Evolutionary conservation across 768 basidiomycete species (phyloP), one percentile per base, ranked within the genome.

Genomic region (Auricularia heimuer): DNA sequence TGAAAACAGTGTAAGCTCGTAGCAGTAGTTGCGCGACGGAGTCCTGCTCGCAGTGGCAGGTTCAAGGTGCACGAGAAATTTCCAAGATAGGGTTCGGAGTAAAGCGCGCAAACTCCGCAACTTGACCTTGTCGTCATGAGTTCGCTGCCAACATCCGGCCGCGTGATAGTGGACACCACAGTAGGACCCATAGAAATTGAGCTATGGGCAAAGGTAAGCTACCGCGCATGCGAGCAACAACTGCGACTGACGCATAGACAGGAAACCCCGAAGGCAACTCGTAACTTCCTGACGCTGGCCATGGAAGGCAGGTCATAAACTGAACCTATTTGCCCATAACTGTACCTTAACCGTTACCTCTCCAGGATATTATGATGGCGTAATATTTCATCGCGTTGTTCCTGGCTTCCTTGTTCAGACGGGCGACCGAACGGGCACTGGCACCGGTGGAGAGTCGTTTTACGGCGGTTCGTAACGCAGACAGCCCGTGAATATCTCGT

Each of bases 191-290:
- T 89, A 29, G 88, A 96, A 69, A 86, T 97, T 33, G 94, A 97
- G 71, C 79, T 96, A 63, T 98, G 93, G 94, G 85, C 93, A 16
- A 96, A 92, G 80, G 91, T 90, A 66, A 29, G 73, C 66, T 29
- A 8, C 6, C 35, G 51, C 16, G 44, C 24, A 66, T n/a, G 21
- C 33, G 35, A 65, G 54, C 54, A 29, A 21, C 54, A 36, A 61
- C 7, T 34, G 54, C 34, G 35, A 29, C 24, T 24, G 39, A 24
- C 67, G 39, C 39, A 56, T 67, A 21, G 45, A 47, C 68, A 92
- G 86, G 96, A 98, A 86, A 86, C 92, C 24, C 97, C 97, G 0
- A 94, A 92, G 80, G 80, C 97, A 75, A 95, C 92, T 73, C 84
- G 95, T 60, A 95, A 95, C 76, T 93, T 94, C 75, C 79, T 96